Conservation (phyloP, 1,284 basidiomycete genomes). For the Sporisorium iseilematis-ciliati region DNA sequence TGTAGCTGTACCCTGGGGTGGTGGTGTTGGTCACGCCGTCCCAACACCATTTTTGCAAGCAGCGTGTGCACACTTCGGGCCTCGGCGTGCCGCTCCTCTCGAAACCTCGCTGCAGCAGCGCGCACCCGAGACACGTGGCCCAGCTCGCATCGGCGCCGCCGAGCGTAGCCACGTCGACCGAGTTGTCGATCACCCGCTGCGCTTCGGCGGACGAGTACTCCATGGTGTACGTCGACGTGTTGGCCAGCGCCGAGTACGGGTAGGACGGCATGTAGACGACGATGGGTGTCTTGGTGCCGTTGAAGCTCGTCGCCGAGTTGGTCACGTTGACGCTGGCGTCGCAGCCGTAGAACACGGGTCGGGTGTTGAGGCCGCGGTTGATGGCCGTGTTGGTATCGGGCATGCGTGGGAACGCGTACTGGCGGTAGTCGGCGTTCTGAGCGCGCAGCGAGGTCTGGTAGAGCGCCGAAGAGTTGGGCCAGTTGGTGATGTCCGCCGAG, state of each 20-base stretch:
- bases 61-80: slow-evolving; percentile 57
- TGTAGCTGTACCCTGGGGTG: slow-evolving; percentile 42
- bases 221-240: slow-evolving; percentile 68
- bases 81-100: slow-evolving; percentile 37
- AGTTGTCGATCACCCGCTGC: slow-evolving; percentile 64
- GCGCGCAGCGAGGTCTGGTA: slow-evolving; percentile 65
- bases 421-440: slow-evolving; percentile 38
- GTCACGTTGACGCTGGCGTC: slow-evolving; percentile 69
- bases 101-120: slow-evolving; percentile 61
- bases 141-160: slow-evolving; percentile 55
- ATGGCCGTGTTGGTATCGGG: slow-evolving; percentile 74
- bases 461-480: slow-evolving; percentile 76
- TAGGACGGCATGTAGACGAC: slow-evolving; percentile 72
- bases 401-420: slow-evolving; percentile 71
- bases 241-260: slow-evolving; percentile 70
- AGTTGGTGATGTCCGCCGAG: slow-evolving; percentile 74
- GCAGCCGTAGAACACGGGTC: slow-evolving; percentile 83
- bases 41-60: slow-evolving; percentile 66
- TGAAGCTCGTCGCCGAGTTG: slow-evolving; percentile 48
- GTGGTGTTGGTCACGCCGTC: slow-evolving; percentile 62
- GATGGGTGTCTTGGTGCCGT: slow-evolving; percentile 69
- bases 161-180: slow-evolving; percentile 61
- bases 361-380: slow-evolving; percentile 76
- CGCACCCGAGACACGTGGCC: slow-evolving; percentile 63
- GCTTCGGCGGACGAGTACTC: slow-evolving; percentile 62